Evolutionary conservation across 129 eudicot genomes (phyloP).

Genomic region (Scalesia atractyloides): DNA sequence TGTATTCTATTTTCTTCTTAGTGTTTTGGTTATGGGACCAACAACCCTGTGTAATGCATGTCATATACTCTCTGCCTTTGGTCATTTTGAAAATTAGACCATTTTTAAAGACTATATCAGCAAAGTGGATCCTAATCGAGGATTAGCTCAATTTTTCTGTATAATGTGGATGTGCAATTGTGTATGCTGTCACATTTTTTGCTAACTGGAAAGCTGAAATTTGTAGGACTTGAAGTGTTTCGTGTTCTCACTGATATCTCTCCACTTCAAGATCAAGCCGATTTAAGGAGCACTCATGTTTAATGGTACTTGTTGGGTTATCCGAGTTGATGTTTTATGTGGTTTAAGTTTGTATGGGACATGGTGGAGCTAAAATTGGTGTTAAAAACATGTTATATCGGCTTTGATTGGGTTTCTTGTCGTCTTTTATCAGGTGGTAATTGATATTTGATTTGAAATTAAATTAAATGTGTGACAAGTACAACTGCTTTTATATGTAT

Average conservation of each 20-base stretch:
- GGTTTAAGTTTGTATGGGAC: constrained; percentile 27
- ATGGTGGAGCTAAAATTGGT: constrained; percentile 20
- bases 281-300: constrained; percentile 41
- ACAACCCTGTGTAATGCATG: background rate
- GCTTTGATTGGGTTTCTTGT: constrained; percentile 24
- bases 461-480: constrained; percentile 14
- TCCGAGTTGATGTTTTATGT: constrained; percentile 29
- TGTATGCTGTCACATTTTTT: background rate
- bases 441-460: constrained; percentile 15
- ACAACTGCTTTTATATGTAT: constrained; percentile 4
- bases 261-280: constrained; percentile 98
- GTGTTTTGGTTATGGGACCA: background rate
- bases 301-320: constrained; percentile 18
- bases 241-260: constrained; percentile 86
- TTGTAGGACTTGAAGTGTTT: constrained; percentile 98
- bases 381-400: constrained; percentile 21
- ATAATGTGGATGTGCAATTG: background rate
- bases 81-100: background rate
- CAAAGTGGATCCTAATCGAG: background rate
- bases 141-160: background rate
- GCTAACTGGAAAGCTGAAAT: constrained; percentile 8
- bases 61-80: background rate
- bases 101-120: background rate
- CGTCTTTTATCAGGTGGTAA: constrained; percentile 12
- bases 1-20: background rate